phyloP scores from a whole-genome alignment of 1,139 yeast genomes.

The Candida sojae region DNA sequence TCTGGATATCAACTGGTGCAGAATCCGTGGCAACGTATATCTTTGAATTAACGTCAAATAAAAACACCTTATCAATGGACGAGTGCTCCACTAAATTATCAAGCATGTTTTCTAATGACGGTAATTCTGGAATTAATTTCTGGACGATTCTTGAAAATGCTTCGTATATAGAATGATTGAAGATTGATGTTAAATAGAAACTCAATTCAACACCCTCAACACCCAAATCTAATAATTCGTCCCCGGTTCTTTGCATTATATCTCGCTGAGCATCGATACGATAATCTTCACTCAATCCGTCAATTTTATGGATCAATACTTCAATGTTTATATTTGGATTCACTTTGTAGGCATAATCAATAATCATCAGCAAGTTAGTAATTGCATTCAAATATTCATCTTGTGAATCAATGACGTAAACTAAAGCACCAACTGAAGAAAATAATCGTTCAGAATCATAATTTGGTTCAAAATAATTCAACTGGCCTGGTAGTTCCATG shows the following conservation, averaged over 20 bases:
- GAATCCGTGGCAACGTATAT: constrained; percentile 96
- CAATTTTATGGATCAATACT: constrained; percentile 91
- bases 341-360: constrained; percentile 83
- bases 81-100: constrained; percentile 89
- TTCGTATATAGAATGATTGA: constrained; percentile 94
- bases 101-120: constrained; percentile 83
- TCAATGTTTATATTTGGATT: constrained; percentile 88
- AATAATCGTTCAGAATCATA: constrained; percentile 79
- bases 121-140: constrained; percentile 84
- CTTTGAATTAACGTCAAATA: constrained; percentile 91
- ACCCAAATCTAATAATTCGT: constrained; percentile 86
- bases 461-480: constrained; percentile 83
- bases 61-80: constrained; percentile 86
- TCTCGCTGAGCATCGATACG: constrained; percentile 93
- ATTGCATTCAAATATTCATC: constrained; percentile 93
- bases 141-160: constrained; percentile 94
- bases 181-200: constrained; percentile 88
- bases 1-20: constrained; percentile 91
- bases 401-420: constrained; percentile 92
- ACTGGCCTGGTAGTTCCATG: constrained; percentile 96
- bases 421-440: constrained; percentile 86
- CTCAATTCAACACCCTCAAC: constrained; percentile 89
- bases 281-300: constrained; percentile 92
- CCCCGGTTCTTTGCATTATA: constrained; percentile 94
- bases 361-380: constrained; percentile 84